A percentile compares a stretch with the other conserved stretches of the same genome.
These are phyloP conservation scores for Xylariales sp. DNA, from an alignment of 2,329 filamentous ascomycete genomes.

Conservation along the genomic window DNA sequence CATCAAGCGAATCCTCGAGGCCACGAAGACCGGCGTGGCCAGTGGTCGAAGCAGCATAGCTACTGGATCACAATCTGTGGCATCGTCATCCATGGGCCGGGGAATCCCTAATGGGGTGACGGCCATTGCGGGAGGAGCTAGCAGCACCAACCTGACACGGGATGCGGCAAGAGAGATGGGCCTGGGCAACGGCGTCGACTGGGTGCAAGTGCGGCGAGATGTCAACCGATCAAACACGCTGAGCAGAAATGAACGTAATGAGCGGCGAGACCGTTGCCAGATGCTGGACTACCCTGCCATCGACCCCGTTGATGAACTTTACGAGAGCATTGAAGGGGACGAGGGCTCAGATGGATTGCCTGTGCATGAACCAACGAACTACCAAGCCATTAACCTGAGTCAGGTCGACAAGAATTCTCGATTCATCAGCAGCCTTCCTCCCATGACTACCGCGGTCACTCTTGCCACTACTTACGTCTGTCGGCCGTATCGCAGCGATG, in stretches of 20 bases:
- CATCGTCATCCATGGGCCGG: conserved; percentile 38
- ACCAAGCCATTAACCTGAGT: conserved; percentile 70
- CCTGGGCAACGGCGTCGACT: conserved; percentile 62
- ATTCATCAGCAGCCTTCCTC: conserved; percentile 79
- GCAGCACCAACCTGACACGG: conserved; percentile 32
- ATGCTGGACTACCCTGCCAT: conserved; percentile 91
- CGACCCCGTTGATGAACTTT: conserved; percentile 83
- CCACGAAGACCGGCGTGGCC: conserved; percentile 88
- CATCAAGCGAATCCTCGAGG: conserved; percentile 92
- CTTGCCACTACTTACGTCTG: conserved; percentile 91
- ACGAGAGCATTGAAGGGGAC: conserved; percentile 80
- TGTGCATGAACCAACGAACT: conserved; percentile 78
- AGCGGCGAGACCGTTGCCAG: conserved; percentile 83
- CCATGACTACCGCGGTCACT: conserved; percentile 74
- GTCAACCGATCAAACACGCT: conserved; percentile 93
- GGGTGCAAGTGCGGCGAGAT: conserved; percentile 96
- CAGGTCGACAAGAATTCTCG: conserved; percentile 95
- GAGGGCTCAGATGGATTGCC: conserved; percentile 82
- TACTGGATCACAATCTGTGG: conserved; percentile 44
- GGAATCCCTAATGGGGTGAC: conserved; percentile 34
- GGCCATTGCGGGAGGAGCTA: conserved; percentile 42
- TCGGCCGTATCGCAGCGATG: conserved; percentile 87
- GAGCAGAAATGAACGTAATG: conserved; percentile 79
- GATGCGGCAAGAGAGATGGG: conserved; percentile 68
- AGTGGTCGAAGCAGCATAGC: conserved; percentile 83